Evolutionary conservation across 257 asterid genomes (phyloP).

Genomic region (Petunia secreta): DNA sequence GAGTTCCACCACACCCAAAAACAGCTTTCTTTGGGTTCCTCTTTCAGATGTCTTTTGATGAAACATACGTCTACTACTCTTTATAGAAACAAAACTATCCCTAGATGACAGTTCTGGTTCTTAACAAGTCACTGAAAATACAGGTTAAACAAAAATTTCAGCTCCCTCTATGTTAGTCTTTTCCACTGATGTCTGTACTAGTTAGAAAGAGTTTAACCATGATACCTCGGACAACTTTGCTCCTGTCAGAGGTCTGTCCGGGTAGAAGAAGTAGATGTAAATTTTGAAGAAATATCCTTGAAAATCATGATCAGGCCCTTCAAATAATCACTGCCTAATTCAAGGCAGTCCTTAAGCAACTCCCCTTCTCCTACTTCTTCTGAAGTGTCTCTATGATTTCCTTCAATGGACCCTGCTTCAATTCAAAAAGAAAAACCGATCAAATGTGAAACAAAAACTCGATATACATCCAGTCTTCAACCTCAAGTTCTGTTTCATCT

Average conservation of each 20-base stretch:
- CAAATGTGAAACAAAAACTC: neutral
- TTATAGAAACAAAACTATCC: neutral
- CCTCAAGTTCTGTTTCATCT: neutral
- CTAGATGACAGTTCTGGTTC: neutral
- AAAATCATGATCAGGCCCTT: conserved; percentile 55
- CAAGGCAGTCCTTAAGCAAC: conserved; percentile 75
- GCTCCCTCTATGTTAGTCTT: neutral
- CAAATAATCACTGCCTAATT: conserved; percentile 63
- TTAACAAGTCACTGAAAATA: conserved; percentile 1
- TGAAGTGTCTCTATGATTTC: conserved; percentile 56
- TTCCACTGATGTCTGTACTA: neutral
- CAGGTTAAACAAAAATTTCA: neutral
- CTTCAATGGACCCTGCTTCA: conserved; percentile 67
- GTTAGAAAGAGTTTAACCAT: neutral
- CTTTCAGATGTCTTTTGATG: neutral
- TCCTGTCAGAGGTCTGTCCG: conserved; percentile 53
- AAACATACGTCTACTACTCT: conserved; percentile 2
- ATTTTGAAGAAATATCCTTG: conserved; percentile 60
- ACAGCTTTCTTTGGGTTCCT: neutral
- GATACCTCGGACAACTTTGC: conserved; percentile 9
- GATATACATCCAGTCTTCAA: neutral
- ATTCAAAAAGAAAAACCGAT: conserved; percentile 16
- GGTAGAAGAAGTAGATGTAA: conserved; percentile 42
- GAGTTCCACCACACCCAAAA: neutral
- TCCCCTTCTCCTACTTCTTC: conserved; percentile 72